Percentiles rank a stretch among this genome's conserved stretches.
phyloP scores from a whole-genome alignment of 2,329 filamentous ascomycete species.

The Aspergillus clavatus region DNA sequence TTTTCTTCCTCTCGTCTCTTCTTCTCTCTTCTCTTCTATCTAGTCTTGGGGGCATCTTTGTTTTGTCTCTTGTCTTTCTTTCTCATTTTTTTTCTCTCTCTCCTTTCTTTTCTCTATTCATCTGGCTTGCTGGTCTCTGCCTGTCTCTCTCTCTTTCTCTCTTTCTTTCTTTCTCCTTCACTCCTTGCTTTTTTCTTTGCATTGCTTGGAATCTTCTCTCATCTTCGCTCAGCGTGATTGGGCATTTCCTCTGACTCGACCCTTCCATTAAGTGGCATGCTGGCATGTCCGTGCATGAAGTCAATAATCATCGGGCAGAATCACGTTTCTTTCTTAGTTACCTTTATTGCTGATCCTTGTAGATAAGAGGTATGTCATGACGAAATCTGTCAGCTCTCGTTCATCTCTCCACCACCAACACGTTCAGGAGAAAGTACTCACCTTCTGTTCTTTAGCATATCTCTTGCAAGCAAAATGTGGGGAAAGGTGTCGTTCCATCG shows the following conservation, averaged over 20 bases:
- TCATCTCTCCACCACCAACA: neutral
- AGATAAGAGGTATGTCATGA: neutral
- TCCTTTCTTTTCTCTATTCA: slow-evolving; percentile 4
- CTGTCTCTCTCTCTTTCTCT: neutral
- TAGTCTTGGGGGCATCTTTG: too few relatives aligned
- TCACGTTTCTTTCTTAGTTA: slow-evolving; percentile 3
- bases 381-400: neutral
- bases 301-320: neutral
- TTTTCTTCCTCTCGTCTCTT: neutral
- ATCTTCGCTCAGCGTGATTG: slow-evolving; percentile 1
- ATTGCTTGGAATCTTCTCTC: slow-evolving; percentile 1
- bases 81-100: neutral
- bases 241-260: neutral
- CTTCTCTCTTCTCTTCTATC: neutral
- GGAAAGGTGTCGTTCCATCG: slow-evolving; percentile 46
- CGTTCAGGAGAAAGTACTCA: neutral
- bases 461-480: slow-evolving; percentile 47
- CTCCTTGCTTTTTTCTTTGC: slow-evolving; percentile 3
- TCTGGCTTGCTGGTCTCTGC: slow-evolving; percentile 1
- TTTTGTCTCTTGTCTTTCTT: too few relatives aligned
- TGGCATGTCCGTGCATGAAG: slow-evolving; percentile 17
- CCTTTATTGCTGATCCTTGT: neutral
- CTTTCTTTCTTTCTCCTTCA: slow-evolving; percentile 1
- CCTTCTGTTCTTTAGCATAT: neutral
- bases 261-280: slow-evolving; percentile 14